A percentile compares a stretch with the other conserved stretches of the same genome.
These are phyloP conservation scores for Pezicula rhizophila DNA, from an alignment of 2,329 filamentous ascomycete species.

Conservation along the genomic window DNA sequence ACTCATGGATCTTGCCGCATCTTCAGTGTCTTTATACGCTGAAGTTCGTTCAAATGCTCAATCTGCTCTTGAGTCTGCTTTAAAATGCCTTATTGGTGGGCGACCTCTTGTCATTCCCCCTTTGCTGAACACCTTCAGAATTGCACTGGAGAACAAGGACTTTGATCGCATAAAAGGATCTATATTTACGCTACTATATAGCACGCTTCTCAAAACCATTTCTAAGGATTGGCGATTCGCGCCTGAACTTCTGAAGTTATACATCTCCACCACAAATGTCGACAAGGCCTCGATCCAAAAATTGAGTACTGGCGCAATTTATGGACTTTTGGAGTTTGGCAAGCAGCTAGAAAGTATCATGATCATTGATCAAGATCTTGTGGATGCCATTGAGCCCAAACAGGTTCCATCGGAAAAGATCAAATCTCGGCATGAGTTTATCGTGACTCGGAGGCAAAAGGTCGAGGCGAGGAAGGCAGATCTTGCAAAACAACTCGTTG, in stretches of 20 bases:
- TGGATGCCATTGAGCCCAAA: constrained; percentile 65
- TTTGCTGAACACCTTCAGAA: constrained; percentile 72
- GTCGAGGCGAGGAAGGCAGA: constrained; percentile 81
- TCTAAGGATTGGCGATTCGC: constrained; percentile 93
- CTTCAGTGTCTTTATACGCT: constrained; percentile 84
- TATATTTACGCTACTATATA: constrained; percentile 85
- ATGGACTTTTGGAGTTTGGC: constrained; percentile 84
- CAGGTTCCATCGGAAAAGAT: constrained; percentile 55
- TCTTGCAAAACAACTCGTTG: constrained; percentile 75
- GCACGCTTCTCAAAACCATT: constrained; percentile 80
- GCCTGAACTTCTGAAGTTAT: constrained; percentile 80
- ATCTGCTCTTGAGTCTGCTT: constrained; percentile 82
- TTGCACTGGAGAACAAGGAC: constrained; percentile 72
- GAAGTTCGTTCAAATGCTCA: constrained; percentile 95
- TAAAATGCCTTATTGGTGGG: constrained; percentile 85
- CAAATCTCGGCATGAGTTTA: constrained; percentile 62
- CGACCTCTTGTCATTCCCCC: constrained; percentile 84
- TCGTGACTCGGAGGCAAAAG: constrained; percentile 65
- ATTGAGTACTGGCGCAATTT: constrained; percentile 73
- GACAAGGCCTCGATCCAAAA: constrained; percentile 95
- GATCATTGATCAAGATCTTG: constrained; percentile 64
- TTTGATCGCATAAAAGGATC: constrained; percentile 91
- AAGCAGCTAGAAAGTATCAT: constrained; percentile 83
- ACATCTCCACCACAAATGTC: constrained; percentile 81
- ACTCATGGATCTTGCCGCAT: constrained; percentile 81